Evolutionary conservation across 768 basidiomycete species (phyloP).

Genomic region (Plicaturopsis crispa): DNA sequence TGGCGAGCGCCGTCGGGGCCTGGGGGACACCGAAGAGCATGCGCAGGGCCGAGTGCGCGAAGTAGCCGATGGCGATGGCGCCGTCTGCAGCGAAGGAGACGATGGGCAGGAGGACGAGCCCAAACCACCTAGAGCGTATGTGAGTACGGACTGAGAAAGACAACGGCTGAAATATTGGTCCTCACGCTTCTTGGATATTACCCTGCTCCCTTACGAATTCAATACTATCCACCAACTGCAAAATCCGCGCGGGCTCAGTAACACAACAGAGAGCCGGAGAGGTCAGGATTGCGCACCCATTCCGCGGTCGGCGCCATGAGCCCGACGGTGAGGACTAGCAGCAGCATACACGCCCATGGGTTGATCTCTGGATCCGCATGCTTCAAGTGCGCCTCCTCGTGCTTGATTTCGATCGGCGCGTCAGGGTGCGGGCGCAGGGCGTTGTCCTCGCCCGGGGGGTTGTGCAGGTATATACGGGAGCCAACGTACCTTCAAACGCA

Average conservation of each 20-base stretch:
- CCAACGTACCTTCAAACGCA: slow-evolving; percentile 44
- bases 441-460: slow-evolving; percentile 58
- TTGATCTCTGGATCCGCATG: slow-evolving; percentile 46
- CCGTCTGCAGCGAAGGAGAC: slow-evolving; percentile 73
- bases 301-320: slow-evolving; percentile 67
- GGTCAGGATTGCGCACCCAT: slow-evolving; percentile 34
- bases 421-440: slow-evolving; percentile 31
- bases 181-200: slow-evolving; percentile 46
- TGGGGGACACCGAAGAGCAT: slow-evolving; percentile 31
- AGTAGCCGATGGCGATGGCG: slow-evolving; percentile 50
- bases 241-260: background rate
- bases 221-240: slow-evolving; percentile 58
- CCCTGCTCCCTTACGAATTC: slow-evolving; percentile 39
- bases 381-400: slow-evolving; percentile 22
- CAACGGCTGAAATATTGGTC: slow-evolving; percentile 18
- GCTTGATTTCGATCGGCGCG: slow-evolving; percentile 20
- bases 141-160: slow-evolving; percentile 1
- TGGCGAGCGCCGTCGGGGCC: slow-evolving; percentile 51
- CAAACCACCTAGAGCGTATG: slow-evolving; percentile 50
- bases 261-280: background rate
- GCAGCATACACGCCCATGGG: slow-evolving; percentile 51
- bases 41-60: slow-evolving; percentile 35
- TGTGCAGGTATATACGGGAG: slow-evolving; percentile 63
- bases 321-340: slow-evolving; percentile 44
- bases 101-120: slow-evolving; percentile 62